Evolutionary conservation across 371 early-diverging fungal species (phyloP).

Genomic region (Catenaria anguillulae): DNA sequence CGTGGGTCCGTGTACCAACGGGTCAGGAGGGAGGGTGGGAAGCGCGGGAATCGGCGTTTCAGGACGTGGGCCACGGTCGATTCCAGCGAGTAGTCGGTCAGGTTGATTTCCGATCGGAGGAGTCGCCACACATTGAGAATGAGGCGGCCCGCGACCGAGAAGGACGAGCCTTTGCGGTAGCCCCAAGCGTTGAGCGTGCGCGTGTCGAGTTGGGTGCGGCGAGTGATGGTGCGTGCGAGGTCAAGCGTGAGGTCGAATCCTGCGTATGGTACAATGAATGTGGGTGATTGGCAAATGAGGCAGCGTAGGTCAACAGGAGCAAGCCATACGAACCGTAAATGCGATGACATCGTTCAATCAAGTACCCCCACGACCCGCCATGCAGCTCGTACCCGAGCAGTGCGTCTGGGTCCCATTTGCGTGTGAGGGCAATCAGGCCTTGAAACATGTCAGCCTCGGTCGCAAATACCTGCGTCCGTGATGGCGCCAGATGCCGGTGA

Average conservation of each 20-base stretch:
- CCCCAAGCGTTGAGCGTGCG: conserved; percentile 35
- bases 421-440: conserved; percentile 30
- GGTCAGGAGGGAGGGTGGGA: conserved; percentile 34
- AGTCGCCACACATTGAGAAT: conserved; percentile 77
- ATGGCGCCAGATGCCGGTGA: too few species aligned
- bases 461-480: conserved; percentile 14
- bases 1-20: conserved; percentile 39
- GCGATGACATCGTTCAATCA: conserved; percentile 40
- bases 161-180: conserved; percentile 39
- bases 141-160: conserved; percentile 56
- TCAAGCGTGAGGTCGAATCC: conserved; percentile 31
- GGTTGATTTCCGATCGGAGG: conserved; percentile 48
- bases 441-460: conserved; percentile 38
- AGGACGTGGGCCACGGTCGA: conserved; percentile 53
- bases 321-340: not conserved
- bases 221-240: conserved; percentile 32
- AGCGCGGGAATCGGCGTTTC: conserved; percentile 41
- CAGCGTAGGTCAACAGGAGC: too few species aligned
- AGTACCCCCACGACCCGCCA: conserved; percentile 70
- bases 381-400: conserved; percentile 74
- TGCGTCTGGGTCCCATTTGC: conserved; percentile 65
- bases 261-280: not conserved
- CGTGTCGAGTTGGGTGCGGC: too few species aligned
- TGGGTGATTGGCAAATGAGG: not conserved
- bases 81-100: conserved; percentile 63